A percentile compares a stretch with the other conserved stretches of the same genome.
phyloP scores from a whole-genome alignment of 1,139 yeast species.

The Zygosaccharomyces sapae region DNA sequence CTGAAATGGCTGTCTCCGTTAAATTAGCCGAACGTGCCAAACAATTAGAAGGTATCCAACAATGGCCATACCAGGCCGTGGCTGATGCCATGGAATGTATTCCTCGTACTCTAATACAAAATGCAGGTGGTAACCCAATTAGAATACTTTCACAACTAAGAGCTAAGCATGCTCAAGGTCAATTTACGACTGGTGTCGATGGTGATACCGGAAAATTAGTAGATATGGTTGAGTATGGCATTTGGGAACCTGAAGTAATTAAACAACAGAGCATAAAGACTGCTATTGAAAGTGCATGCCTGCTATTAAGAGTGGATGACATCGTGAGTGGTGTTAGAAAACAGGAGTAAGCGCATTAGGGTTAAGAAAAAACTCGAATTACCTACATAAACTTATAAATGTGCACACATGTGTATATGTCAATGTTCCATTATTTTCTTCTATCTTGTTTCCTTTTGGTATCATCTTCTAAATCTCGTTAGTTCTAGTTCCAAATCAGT shows the following conservation, averaged over 20 bases:
- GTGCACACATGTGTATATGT: slow-evolving; percentile 7
- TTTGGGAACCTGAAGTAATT: slow-evolving; percentile 99
- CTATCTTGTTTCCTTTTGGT: neutral
- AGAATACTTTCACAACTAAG: slow-evolving; percentile 83
- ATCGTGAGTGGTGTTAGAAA: slow-evolving; percentile 92
- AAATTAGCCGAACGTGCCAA: slow-evolving; percentile 86
- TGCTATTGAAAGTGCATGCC: slow-evolving; percentile 93
- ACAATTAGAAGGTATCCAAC: slow-evolving; percentile 88
- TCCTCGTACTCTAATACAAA: slow-evolving; percentile 94
- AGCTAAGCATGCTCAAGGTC: slow-evolving; percentile 93
- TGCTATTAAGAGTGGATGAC: slow-evolving; percentile 92
- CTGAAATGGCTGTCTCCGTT: slow-evolving; percentile 97
- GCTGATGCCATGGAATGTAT: slow-evolving; percentile 98
- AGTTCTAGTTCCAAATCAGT: slow-evolving; percentile 28
- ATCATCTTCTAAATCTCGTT: slow-evolving; percentile 13
- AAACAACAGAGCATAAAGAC: slow-evolving; percentile 96
- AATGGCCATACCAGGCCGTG: slow-evolving; percentile 98
- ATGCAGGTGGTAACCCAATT: slow-evolving; percentile 96
- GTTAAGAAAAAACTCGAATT: neutral
- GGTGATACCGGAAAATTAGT: slow-evolving; percentile 93
- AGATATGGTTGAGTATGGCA: slow-evolving; percentile 92
- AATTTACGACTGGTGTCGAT: slow-evolving; percentile 82
- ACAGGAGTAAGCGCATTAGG: slow-evolving; percentile 28
- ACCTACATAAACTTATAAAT: neutral
- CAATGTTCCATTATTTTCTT: slow-evolving; percentile 1